Base-by-base conservation (phyloP, 192 early-diverging fungal species). In the Physocladia obscura region DNA sequence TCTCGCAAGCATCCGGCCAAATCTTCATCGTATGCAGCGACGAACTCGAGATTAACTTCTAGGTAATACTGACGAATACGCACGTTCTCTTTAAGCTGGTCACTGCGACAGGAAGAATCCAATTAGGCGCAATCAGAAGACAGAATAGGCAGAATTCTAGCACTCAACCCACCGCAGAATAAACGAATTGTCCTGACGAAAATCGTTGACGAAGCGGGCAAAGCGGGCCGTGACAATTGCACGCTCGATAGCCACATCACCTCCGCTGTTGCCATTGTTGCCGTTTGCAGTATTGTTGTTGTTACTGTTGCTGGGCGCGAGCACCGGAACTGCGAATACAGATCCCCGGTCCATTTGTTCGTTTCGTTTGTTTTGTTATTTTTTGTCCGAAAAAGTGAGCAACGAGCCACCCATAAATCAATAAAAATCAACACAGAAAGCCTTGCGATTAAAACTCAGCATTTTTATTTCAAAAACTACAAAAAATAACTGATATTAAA, bases 71-170 rank as follows among this genome's bases (percentile, higher is more conserved):
- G 86, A 68, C 89, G 86, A 36, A 90, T 77, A 49, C 89, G 84
- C 29, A 89, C 71, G 80, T 97, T 96, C 63, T 93, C 87, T 32
- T 87, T 87, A 57, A 96, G 85, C 83, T 95, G 93, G 81, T 98
- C 94, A 81, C 94, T 90, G 69, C 8, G 39, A 26, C 48, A 21
- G 62, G 38, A 57, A 49, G 40, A 47, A n/a, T 8, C 40, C 8
- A 44, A 44, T 44, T 13, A 44, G 40, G 40, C 40, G 40, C 8
- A 44, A 44, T 8, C 11, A 30, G 30, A 62, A 47, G 2, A 39
- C 39, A 21, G 29, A 29, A 34, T 32, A 24, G 47, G 6, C 61
- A 29, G 19, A n/a, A 44, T n/a, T n/a, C n/a, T n/a, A n/a, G n/a
- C n/a, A n/a, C n/a, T n/a, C 11, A 47, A 47, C 2, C n/a, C 17